Base-by-base conservation (phyloP, 2,329 filamentous ascomycete species). In the Aspergillus sergii region DNA sequence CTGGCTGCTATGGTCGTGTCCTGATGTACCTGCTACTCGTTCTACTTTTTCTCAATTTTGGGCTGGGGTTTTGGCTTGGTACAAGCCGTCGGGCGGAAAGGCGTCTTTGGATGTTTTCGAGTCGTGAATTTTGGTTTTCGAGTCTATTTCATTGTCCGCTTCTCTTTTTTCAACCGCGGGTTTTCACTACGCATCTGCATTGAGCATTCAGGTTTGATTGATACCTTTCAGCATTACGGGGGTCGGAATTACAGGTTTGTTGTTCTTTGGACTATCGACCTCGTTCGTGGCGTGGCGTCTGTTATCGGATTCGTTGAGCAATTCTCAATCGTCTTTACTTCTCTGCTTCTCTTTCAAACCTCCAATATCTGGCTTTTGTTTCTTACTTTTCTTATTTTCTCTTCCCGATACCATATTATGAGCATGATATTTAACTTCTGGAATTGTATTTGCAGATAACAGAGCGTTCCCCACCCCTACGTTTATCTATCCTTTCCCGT, bases 341-440 rank as follows among this genome's bases (percentile, higher is more conserved):
- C 7, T 51, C 16, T 55, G 54, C 43, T 48, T 28, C 36, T 51
- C 23, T 51, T 21, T 30, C 28, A 36, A 54, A 30, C 51, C 51
- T 36, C 32, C 51, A 21, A 14, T 21, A 36, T 19, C 11, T 23
- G n/a, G 30, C 51, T 54, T 54, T 61, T 41, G 23, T 39, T 56
- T 39, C 51, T 41, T 57, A 59, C 50, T 36, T 36, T 46, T 62
- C 60, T 57, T 63, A 53, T 26, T 19, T 36, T 57, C 12, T 59
- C 26, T 63, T 68, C 66, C 67, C 71, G 72, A 75, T 75, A 75
- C 72, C 73, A 75, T 70, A 68, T 70, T 72, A 74, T 64, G 71
- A 75, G 71, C 72, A 69, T 59, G 64, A 72, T 61, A 59, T 64
- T 65, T 71, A 67, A 59, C 64, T 69, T 70, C 69, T 74, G 62